phyloP scores from a whole-genome alignment of 352 stramenopile species.

The Peronosclerospora sorghi region DNA sequence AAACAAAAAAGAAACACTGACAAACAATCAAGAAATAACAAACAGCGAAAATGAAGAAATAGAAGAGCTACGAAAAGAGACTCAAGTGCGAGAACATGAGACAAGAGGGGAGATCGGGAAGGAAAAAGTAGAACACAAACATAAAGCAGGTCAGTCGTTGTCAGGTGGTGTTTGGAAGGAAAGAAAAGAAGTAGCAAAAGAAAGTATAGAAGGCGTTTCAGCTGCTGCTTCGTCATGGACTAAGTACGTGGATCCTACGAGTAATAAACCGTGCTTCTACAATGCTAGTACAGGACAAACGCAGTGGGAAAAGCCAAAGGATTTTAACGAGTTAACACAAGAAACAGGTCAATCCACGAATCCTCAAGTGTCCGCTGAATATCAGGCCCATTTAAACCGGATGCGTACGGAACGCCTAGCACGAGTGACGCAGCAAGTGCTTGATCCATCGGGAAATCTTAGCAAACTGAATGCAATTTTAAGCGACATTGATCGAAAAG shows the following conservation, averaged over 20 bases:
- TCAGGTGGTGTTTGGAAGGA: neutral
- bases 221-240: conserved; percentile 30
- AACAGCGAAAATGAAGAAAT: neutral
- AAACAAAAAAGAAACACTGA: neutral
- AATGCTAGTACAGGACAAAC: conserved; percentile 49
- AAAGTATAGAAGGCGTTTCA: neutral
- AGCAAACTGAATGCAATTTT: conserved; percentile 64
- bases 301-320: conserved; percentile 56
- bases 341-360: conserved; percentile 2
- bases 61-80: conserved; percentile 7
- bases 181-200: neutral
- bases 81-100: conserved; percentile 9
- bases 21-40: neutral
- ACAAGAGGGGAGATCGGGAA: conserved; percentile 12
- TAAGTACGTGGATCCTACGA: conserved; percentile 57
- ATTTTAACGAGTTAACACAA: conserved; percentile 27
- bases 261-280: conserved; percentile 67
- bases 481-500: conserved; percentile 33
- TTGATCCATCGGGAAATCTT: conserved; percentile 63
- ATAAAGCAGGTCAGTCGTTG: conserved; percentile 3
- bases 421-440: conserved; percentile 44
- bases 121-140: neutral
- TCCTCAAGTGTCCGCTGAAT: conserved; percentile 30
- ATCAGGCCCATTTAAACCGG: conserved; percentile 56
- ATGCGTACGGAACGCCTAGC: conserved; percentile 36